These are phyloP conservation scores for Naganishia sp. DNA, from an alignment of 1,284 basidiomycete species.

Conservation along the genomic window DNA sequence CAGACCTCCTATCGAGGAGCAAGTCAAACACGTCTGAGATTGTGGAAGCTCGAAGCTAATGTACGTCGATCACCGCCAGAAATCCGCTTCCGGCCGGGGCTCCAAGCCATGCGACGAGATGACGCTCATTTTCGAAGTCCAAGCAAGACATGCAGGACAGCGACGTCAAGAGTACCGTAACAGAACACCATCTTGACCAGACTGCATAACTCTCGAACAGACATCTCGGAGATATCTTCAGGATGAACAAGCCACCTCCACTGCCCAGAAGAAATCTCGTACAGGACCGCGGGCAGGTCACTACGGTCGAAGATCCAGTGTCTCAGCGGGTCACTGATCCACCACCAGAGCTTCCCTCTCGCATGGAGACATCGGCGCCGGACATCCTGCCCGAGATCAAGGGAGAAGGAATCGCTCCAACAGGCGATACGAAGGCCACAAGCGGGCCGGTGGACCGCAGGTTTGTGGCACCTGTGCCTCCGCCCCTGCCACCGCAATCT, in stretches of 20 bases:
- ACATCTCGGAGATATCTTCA: neutral
- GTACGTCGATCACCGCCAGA: neutral
- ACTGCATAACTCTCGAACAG: neutral
- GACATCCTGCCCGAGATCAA: neutral
- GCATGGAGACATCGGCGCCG: neutral
- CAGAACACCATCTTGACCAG: neutral
- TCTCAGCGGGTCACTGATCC: neutral
- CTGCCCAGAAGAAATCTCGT: neutral
- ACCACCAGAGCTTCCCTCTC: slow-evolving; percentile 1
- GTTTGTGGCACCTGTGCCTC: slow-evolving; percentile 1
- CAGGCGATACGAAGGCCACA: neutral
- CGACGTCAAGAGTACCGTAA: neutral
- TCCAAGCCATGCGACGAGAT: neutral
- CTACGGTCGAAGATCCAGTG: neutral
- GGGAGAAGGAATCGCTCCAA: neutral
- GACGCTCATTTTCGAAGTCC: neutral
- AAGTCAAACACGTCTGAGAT: no score
- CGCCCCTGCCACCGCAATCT: neutral
- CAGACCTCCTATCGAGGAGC: no score
- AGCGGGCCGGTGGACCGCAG: neutral
- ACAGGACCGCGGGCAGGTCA: neutral
- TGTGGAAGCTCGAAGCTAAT: neutral
- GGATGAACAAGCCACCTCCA: neutral
- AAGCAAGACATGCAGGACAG: no score
- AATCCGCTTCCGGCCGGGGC: slow-evolving; percentile 5